phyloP scores from a whole-genome alignment of 2,329 filamentous ascomycete species.

The Tolypocladium cylindrosporum region DNA sequence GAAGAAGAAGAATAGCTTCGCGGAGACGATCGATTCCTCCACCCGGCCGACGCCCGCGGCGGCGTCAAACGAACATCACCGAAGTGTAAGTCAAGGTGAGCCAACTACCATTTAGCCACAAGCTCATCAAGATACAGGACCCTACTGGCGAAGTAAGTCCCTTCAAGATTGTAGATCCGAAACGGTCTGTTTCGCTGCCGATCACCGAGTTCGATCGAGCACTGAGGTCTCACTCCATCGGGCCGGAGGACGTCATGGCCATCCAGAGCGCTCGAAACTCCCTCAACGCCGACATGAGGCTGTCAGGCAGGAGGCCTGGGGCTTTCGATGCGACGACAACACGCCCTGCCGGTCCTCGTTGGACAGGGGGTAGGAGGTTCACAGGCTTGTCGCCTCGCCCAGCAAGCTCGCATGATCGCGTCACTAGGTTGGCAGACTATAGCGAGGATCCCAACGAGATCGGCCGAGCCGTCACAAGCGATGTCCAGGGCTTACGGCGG shows the following conservation, averaged over 20 bases:
- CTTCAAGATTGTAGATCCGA: constrained; percentile 28
- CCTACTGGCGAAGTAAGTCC: constrained; percentile 27
- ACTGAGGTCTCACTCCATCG: constrained; percentile 50
- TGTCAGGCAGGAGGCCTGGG: constrained; percentile 12
- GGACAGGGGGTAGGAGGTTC: constrained; percentile 28
- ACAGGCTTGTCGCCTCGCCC: constrained; percentile 50
- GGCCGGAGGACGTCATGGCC: constrained; percentile 42
- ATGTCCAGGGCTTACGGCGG: constrained; percentile 36
- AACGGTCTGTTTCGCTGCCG: constrained; percentile 49
- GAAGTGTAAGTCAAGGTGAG: constrained; percentile 33
- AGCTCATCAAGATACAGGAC: constrained; percentile 11
- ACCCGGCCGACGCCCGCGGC: not conserved
- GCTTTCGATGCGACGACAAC: not conserved
- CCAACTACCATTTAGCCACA: not conserved
- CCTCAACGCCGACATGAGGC: constrained; percentile 32
- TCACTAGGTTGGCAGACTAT: constrained; percentile 24
- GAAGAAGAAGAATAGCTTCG: constrained; percentile 31
- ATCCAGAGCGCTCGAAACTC: constrained; percentile 46
- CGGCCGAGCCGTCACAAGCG: constrained; percentile 52
- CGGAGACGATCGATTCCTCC: not conserved
- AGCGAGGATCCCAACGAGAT: constrained; percentile 43
- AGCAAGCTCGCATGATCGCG: constrained; percentile 47
- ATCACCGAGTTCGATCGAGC: constrained; percentile 52
- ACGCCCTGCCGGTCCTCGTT: constrained; percentile 15
- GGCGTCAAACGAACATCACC: constrained; percentile 24